Conservation (phyloP, 805 yeast genomes). For the Candida ponderosae region DNA sequence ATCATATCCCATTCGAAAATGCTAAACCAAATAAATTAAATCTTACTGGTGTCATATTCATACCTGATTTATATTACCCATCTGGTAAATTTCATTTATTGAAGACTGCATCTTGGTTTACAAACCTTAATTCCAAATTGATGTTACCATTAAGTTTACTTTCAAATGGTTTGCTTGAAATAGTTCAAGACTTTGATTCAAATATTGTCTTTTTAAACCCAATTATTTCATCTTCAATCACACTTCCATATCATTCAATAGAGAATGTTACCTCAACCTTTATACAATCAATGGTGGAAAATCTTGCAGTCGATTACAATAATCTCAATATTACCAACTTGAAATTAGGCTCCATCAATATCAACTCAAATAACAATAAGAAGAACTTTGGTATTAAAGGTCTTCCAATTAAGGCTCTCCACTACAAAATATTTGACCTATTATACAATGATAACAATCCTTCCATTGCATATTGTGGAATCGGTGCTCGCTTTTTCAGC, state of each 20-base stretch:
- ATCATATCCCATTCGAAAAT: slow-evolving; percentile 52
- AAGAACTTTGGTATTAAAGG: slow-evolving; percentile 15
- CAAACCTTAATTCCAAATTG: slow-evolving; percentile 36
- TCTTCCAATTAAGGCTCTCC: slow-evolving; percentile 9
- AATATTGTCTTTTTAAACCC: slow-evolving; percentile 49
- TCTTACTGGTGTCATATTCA: slow-evolving; percentile 57
- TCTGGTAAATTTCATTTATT: slow-evolving; percentile 59
- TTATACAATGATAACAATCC: slow-evolving; percentile 11
- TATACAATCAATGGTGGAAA: slow-evolving; percentile 27
- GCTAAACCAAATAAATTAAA: slow-evolving; percentile 47
- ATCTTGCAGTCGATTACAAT: slow-evolving; percentile 31
- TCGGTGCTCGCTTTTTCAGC: slow-evolving; percentile 15
- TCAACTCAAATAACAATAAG: slow-evolving; percentile 21
- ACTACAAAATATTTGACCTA: slow-evolving; percentile 18
- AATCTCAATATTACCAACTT: slow-evolving; percentile 34
- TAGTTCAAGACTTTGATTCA: slow-evolving; percentile 42
- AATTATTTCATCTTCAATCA: slow-evolving; percentile 42
- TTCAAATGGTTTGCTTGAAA: slow-evolving; percentile 44
- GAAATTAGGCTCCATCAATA: slow-evolving; percentile 38
- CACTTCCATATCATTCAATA: slow-evolving; percentile 56
- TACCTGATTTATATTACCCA: slow-evolving; percentile 66
- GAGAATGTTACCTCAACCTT: slow-evolving; percentile 48
- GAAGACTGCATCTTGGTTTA: slow-evolving; percentile 42
- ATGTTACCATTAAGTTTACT: slow-evolving; percentile 43
- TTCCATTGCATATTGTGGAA: slow-evolving; percentile 13